Evolutionary conservation across 495 filamentous ascomycete genomes (phyloP).

Genomic region (Pyronema domesticum): DNA sequence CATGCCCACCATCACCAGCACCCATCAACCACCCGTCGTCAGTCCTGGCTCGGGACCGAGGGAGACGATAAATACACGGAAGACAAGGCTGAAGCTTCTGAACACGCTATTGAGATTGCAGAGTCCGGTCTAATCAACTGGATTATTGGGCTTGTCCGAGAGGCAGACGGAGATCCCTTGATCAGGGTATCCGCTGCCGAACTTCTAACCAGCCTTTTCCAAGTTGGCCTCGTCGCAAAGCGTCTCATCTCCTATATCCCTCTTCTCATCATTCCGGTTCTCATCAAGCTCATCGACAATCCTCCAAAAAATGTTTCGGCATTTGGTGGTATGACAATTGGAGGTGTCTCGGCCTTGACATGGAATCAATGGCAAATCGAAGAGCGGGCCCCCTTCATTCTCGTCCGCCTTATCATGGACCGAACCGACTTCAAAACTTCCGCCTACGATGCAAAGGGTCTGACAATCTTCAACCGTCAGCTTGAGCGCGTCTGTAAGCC

Average conservation of each 20-base stretch:
- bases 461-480: too few relatives aligned
- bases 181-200: constrained; percentile 62
- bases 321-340: constrained; percentile 26
- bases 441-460: constrained; percentile 39
- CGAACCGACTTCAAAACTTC: constrained; percentile 60
- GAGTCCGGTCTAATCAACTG: constrained; percentile 70
- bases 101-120: constrained; percentile 35
- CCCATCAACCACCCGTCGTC: constrained; percentile 6
- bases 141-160: constrained; percentile 43
- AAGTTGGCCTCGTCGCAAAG: constrained; percentile 46
- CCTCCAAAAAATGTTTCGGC: constrained; percentile 26
- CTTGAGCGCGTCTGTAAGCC: too few relatives aligned
- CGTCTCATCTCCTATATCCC: constrained; percentile 43
- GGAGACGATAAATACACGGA: neutral
- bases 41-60: too few relatives aligned
- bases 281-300: constrained; percentile 49
- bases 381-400: constrained; percentile 53
- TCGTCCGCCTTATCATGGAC: constrained; percentile 63
- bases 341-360: constrained; percentile 22
- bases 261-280: constrained; percentile 50
- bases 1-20: constrained; percentile 11
- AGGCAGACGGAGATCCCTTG: constrained; percentile 39
- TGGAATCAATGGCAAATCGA: constrained; percentile 33
- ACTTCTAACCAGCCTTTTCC: constrained; percentile 57
- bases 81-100: constrained; percentile 3